Evolutionary conservation across 2,329 filamentous ascomycete genomes (phyloP).

Genomic region (Exophiala spinifera): DNA sequence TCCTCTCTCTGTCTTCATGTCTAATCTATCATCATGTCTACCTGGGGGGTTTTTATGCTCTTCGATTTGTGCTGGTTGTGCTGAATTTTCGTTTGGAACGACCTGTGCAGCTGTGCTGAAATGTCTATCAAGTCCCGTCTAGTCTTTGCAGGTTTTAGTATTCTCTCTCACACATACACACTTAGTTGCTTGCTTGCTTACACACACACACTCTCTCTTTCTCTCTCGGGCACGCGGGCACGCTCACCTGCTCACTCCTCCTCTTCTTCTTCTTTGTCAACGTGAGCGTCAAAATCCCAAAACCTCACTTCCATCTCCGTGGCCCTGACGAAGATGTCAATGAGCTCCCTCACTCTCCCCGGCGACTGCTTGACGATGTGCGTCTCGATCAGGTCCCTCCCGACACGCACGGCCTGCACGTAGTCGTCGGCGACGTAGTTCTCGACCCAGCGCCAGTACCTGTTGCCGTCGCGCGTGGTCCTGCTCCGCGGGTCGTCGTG

Average conservation of each 20-base stretch:
- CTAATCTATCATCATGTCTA: too few species aligned
- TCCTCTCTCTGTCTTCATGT: too few species aligned
- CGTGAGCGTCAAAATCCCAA: conserved; percentile 64
- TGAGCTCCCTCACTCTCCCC: conserved; percentile 73
- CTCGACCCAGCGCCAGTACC: conserved; percentile 87
- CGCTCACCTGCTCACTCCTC: neutral
- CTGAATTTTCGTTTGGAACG: too few species aligned
- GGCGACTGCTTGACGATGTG: conserved; percentile 71
- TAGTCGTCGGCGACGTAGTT: conserved; percentile 86
- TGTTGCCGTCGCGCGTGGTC: conserved; percentile 56
- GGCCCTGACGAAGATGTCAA: conserved; percentile 81
- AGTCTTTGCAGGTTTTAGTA: too few species aligned
- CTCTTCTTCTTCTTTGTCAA: neutral
- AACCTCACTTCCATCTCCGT: conserved; percentile 75
- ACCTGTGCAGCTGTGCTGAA: too few species aligned
- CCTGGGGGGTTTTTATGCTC: too few species aligned
- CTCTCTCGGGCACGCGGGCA: too few species aligned
- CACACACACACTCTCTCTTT: too few species aligned
- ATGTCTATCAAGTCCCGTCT: too few species aligned
- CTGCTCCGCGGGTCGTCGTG: conserved; percentile 59
- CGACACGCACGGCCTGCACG: conserved; percentile 64
- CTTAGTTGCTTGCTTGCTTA: too few species aligned
- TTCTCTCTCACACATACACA: too few species aligned
- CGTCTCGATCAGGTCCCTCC: conserved; percentile 68
- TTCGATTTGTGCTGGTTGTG: too few species aligned